Percentiles rank a stretch among this genome's conserved stretches.
These are phyloP conservation scores for Coleophoma crateriformis DNA, from an alignment of 2,329 filamentous ascomycete genomes.

Conservation along the genomic window DNA sequence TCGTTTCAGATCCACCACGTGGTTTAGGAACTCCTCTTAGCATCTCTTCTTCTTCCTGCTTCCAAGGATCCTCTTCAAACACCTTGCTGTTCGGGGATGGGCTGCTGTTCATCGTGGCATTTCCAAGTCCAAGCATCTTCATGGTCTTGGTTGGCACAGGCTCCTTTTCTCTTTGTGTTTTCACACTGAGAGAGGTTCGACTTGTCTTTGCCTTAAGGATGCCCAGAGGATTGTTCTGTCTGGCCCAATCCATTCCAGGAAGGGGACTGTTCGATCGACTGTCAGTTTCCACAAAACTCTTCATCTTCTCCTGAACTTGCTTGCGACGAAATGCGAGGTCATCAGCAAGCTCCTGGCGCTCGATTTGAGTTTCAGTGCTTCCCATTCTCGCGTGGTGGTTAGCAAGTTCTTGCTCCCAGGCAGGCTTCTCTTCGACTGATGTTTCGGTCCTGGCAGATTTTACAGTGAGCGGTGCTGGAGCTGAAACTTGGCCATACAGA, in stretches of 20 bases:
- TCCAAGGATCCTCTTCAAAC: constrained; percentile 19
- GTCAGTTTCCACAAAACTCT: constrained; percentile 62
- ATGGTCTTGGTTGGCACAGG: constrained; percentile 46
- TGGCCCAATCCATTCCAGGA: constrained; percentile 29
- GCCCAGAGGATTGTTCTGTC: constrained; percentile 49
- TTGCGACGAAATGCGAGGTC: constrained; percentile 67
- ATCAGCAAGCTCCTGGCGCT: constrained; percentile 66
- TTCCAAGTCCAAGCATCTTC: constrained; percentile 55
- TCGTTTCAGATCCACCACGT: constrained; percentile 16
- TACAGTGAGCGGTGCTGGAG: constrained; percentile 7
- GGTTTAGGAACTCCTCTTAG: constrained; percentile 5
- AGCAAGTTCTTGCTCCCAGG: constrained; percentile 23
- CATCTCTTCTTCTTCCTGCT: constrained; percentile 20
- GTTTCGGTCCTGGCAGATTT: constrained; percentile 10
- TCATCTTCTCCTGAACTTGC: constrained; percentile 68
- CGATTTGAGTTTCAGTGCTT: constrained; percentile 45
- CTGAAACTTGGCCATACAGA: constrained; percentile 7
- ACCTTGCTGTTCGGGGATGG: constrained; percentile 32
- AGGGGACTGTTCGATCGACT: constrained; percentile 31
- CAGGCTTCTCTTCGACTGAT: constrained; percentile 7
- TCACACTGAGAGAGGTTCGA: constrained; percentile 55
- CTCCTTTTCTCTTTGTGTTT: constrained; percentile 30
- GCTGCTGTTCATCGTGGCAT: constrained; percentile 33
- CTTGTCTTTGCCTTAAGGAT: constrained; percentile 64
- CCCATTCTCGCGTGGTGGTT: constrained; percentile 36